Evolutionary conservation across 352 stramenopile species (phyloP), one percentile per base, ranked within the genome.

Genomic region (Globisporangium cylindrosporum): DNA sequence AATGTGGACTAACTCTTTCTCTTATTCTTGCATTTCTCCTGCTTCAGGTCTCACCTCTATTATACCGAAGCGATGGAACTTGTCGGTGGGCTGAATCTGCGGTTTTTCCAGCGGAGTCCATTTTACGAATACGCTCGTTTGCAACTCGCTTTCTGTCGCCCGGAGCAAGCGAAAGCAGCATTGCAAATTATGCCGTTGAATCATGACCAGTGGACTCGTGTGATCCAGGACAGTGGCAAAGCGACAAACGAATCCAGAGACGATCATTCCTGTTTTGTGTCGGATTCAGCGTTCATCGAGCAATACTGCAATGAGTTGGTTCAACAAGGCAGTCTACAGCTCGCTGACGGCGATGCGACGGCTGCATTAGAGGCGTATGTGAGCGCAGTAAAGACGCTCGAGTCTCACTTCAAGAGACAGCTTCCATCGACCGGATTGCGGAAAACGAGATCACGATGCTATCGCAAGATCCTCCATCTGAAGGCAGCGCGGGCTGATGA

Each of bases 61-160:
- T 87, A 88, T 49, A 71, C 67, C 0, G 83, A 92, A 34, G 85
- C 85, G 4, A 91, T 93, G 83, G 68, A 80, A 24, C 73, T 93
- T n/a, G 85, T 92, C 14, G 78, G 83, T 46, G 79, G 82, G 7
- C 38, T 93, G 4, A 71, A 82, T n/a, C 72, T 90, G 25, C 63
- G 57, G 20, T 78, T 79, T 14, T 90, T 89, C n/a, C 76, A 78
- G 58, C 80, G 73, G 22, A 69, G 73, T 29, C 85, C 85, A 22
- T 89, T 90, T 69, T 85, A 82, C 56, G 74, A 88, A 54, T 93
- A 84, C 34, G 83, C 82, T 9, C 75, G 89, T 64, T 58, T 93
- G 55, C 78, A 93, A 27, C 64, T 91, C 15, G 79, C 84, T 38
- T 71, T 80, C 27, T 72, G 66, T 49, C 75, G 77, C 0, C 74